Evolutionary conservation across 1,139 yeast species (phyloP).

Genomic region (Lodderomyces theae): DNA sequence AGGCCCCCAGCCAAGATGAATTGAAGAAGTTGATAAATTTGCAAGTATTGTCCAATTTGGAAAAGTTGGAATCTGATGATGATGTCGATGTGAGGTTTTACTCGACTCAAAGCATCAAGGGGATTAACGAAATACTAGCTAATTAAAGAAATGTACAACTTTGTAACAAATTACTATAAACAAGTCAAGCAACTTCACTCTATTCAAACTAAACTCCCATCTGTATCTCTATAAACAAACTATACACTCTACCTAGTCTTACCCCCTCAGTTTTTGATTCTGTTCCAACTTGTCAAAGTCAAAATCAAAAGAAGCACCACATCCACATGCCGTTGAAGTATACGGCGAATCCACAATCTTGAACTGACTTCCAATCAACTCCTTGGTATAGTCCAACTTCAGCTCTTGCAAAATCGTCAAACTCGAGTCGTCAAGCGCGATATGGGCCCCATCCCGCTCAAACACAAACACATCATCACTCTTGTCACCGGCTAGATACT

Average conservation of each 20-base stretch:
- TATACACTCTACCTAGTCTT: not conserved
- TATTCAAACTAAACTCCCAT: not conserved
- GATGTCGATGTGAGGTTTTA: constrained; percentile 91
- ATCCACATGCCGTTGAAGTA: constrained; percentile 91
- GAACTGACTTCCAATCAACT: constrained; percentile 91
- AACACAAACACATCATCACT: constrained; percentile 54
- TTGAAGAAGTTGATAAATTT: constrained; percentile 44
- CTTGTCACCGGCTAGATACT: constrained; percentile 39
- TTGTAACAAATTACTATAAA: not conserved
- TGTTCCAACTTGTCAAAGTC: constrained; percentile 57
- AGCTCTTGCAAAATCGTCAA: constrained; percentile 82
- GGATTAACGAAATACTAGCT: constrained; percentile 27
- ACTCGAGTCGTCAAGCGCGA: constrained; percentile 78
- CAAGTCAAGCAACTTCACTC: not conserved
- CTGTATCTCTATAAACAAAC: constrained; percentile 1
- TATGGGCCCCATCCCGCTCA: constrained; percentile 59
- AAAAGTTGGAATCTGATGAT: constrained; percentile 62
- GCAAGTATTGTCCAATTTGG: constrained; percentile 63
- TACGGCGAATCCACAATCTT: constrained; percentile 88
- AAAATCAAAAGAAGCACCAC: constrained; percentile 93
- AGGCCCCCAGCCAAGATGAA: constrained; percentile 23
- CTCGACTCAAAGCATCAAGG: constrained; percentile 60
- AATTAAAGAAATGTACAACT: not conserved
- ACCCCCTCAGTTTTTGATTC: constrained; percentile 14
- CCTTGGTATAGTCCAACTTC: constrained; percentile 84